Percentiles rank a stretch among this genome's conserved stretches.
phyloP scores from a whole-genome alignment of 257 asterid genomes.

The Solanum pimpinellifolium region DNA sequence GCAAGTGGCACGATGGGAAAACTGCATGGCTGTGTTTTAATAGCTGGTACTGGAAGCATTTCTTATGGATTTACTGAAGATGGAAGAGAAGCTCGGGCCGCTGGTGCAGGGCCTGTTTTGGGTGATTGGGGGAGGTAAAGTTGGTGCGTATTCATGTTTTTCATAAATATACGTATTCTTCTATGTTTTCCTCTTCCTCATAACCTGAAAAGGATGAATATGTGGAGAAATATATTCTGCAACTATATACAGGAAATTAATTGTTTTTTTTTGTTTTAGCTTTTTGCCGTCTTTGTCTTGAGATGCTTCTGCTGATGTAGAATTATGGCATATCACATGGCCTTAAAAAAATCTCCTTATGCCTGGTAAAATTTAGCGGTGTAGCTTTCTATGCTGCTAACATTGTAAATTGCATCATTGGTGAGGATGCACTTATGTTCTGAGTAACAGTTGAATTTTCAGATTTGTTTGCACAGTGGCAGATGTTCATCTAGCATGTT shows the following conservation, averaged over 20 bases:
- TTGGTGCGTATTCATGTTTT: conserved; percentile 5
- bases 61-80: conserved; percentile 89
- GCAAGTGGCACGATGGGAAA: conserved; percentile 98
- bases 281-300: background rate
- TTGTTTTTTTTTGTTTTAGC: background rate
- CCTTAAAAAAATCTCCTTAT: background rate
- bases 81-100: conserved; percentile 91
- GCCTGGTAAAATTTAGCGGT: background rate
- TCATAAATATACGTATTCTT: background rate
- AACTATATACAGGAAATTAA: background rate
- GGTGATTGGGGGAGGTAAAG: conserved; percentile 99
- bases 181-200: background rate
- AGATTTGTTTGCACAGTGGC: background rate
- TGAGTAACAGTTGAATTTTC: background rate
- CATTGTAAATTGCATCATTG: background rate
- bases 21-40: conserved; percentile 86
- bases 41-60: conserved; percentile 96
- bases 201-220: background rate
- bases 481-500: background rate
- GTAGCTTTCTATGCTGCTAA: background rate
- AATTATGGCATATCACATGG: background rate
- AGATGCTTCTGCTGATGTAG: background rate
- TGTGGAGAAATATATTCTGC: background rate
- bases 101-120: conserved; percentile 95
- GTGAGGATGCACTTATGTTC: background rate